phyloP scores from a whole-genome alignment of 2,329 filamentous ascomycete genomes.

The Xylariaceae sp. region DNA sequence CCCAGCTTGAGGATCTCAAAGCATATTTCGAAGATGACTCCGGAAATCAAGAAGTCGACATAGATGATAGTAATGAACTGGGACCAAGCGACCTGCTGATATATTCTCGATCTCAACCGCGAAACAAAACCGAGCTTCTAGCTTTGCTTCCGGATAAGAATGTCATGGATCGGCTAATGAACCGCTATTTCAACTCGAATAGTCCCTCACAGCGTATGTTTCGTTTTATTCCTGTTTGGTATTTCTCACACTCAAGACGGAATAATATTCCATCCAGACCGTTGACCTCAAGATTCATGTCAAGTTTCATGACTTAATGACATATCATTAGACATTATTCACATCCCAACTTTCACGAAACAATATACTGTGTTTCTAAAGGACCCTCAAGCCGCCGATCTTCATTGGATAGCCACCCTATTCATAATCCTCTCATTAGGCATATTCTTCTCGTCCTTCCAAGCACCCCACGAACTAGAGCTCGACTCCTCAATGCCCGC shows the following conservation, averaged over 20 bases:
- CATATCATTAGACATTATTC: slow-evolving; percentile 43
- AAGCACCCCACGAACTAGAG: slow-evolving; percentile 41
- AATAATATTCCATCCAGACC: too few relatives aligned
- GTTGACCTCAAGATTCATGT: background rate
- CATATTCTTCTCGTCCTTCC: slow-evolving; percentile 42
- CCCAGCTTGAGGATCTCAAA: slow-evolving; percentile 56
- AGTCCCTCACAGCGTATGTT: slow-evolving; percentile 48
- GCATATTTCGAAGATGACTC: slow-evolving; percentile 51
- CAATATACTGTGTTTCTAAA: slow-evolving; percentile 50
- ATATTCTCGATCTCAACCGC: slow-evolving; percentile 35
- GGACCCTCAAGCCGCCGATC: slow-evolving; percentile 35
- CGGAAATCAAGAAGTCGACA: slow-evolving; percentile 27
- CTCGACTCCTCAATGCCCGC: slow-evolving; percentile 37
- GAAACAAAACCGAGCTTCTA: slow-evolving; percentile 44
- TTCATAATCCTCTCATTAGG: slow-evolving; percentile 45
- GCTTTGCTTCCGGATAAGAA: slow-evolving; percentile 43
- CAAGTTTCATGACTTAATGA: slow-evolving; percentile 9
- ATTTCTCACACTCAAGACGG: too few relatives aligned
- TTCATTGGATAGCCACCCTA: slow-evolving; percentile 49
- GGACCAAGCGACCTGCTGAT: slow-evolving; percentile 42
- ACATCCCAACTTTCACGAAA: slow-evolving; percentile 49
- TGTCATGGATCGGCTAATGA: slow-evolving; percentile 48
- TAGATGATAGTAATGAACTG: slow-evolving; percentile 30
- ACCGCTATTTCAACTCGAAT: slow-evolving; percentile 50
- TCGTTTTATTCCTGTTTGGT: too few relatives aligned